A percentile compares a stretch with the other conserved stretches of the same genome.
Evolutionary conservation across 2,329 filamentous ascomycete genomes (phyloP).

Genomic region (Ascochyta clinopodiicola): DNA sequence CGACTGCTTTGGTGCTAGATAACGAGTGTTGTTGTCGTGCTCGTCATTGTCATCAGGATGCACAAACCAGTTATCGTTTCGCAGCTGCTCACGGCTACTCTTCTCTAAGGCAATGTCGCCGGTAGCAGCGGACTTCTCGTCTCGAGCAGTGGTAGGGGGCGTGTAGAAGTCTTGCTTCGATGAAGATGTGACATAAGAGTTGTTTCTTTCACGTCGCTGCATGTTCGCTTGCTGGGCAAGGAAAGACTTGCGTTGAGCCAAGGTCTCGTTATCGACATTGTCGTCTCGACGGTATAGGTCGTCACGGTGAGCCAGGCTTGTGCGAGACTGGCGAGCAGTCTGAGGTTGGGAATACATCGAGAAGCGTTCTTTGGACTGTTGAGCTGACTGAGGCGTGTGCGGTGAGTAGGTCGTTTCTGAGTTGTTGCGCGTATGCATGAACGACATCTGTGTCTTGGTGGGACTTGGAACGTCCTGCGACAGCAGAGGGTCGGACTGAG

Average conservation of each 20-base stretch:
- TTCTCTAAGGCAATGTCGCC: conserved; percentile 41
- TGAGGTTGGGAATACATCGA: conserved; percentile 54
- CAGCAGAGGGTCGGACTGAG: conserved; percentile 39
- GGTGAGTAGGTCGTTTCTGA: conserved; percentile 61
- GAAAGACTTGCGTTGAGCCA: conserved; percentile 44
- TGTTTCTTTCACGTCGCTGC: conserved; percentile 37
- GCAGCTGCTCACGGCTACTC: conserved; percentile 43
- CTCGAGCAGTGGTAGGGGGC: conserved; percentile 30
- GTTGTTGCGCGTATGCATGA: conserved; percentile 78
- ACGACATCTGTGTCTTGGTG: conserved; percentile 67
- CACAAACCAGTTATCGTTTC: conserved; percentile 58
- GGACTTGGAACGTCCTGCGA: conserved; percentile 37
- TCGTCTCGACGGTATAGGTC: conserved; percentile 38
- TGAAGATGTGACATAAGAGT: conserved; percentile 36
- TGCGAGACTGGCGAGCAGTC: conserved; percentile 47
- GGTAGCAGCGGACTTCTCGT: conserved; percentile 20
- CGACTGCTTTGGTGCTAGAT: conserved; percentile 26
- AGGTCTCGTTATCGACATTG: conserved; percentile 35
- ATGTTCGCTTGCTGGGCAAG: conserved; percentile 44
- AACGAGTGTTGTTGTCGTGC: conserved; percentile 18
- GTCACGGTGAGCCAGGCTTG: conserved; percentile 45
- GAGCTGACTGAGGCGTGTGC: conserved; percentile 58
- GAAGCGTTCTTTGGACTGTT: conserved; percentile 58
- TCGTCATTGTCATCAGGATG: conserved; percentile 32
- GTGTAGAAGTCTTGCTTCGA: conserved; percentile 43